Evolutionary conservation across 345 rosid species (phyloP).

Genomic region (Carallia pectinifolia): DNA sequence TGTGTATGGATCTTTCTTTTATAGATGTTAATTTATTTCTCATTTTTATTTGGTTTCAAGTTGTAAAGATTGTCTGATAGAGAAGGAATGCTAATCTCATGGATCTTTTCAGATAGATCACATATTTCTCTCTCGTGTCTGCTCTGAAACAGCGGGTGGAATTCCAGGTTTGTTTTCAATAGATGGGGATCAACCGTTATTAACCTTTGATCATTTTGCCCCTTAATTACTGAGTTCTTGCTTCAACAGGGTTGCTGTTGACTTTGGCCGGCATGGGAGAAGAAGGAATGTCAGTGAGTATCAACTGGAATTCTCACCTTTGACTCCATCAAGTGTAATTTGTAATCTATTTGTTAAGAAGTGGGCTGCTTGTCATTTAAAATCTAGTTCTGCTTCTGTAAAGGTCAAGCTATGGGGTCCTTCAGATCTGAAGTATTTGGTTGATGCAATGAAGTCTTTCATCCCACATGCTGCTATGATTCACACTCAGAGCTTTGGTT

Average conservation of each 20-base stretch:
- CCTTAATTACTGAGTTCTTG: conserved; percentile 9
- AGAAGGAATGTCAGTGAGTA: conserved; percentile 86
- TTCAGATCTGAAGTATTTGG: conserved; percentile 82
- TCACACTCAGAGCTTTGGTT: conserved; percentile 80
- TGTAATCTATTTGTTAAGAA: neutral
- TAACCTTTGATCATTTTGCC: neutral
- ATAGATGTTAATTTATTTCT: neutral
- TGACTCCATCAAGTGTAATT: conserved; percentile 11
- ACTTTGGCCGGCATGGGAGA: conserved; percentile 94
- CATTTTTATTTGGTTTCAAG: neutral
- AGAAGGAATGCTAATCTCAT: neutral
- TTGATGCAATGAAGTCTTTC: conserved; percentile 90
- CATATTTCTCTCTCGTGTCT: conserved; percentile 89
- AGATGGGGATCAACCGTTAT: conserved; percentile 3
- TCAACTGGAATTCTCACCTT: conserved; percentile 11
- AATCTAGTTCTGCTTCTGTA: conserved; percentile 6
- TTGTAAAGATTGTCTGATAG: conserved; percentile 8
- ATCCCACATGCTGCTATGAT: conserved; percentile 97
- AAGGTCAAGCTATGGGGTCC: conserved; percentile 98
- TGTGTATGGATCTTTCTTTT: neutral
- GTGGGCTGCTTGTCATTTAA: conserved; percentile 5
- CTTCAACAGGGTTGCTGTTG: conserved; percentile 64
- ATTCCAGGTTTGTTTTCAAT: conserved; percentile 67
- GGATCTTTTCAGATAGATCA: conserved; percentile 74
- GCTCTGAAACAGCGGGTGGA: conserved; percentile 97